Evolutionary conservation across 345 rosid species (phyloP).

Genomic region (Hibiscus trionum): DNA sequence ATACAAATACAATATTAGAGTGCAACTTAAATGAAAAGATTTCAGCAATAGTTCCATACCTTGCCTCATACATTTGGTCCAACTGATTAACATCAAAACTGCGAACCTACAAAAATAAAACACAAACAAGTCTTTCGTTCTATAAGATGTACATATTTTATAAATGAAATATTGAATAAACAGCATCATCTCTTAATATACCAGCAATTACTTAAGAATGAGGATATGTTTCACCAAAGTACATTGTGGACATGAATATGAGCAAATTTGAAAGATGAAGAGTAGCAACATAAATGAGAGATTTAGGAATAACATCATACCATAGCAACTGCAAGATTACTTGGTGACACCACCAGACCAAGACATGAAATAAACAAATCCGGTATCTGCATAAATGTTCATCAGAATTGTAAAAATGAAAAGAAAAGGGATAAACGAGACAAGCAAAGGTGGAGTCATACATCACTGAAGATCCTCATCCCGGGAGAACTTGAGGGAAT

Average conservation of each 20-base stretch:
- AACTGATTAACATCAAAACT: conserved; percentile 58
- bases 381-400: conserved; percentile 58
- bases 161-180: neutral
- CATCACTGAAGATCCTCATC: conserved; percentile 54
- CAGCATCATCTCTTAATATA: conserved; percentile 3
- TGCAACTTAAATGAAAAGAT: neutral
- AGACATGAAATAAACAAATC: conserved; percentile 66
- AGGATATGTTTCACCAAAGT: neutral
- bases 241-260: neutral
- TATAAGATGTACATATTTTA: neutral
- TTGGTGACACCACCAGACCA: conserved; percentile 77
- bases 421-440: conserved; percentile 2
- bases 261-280: conserved; percentile 5
- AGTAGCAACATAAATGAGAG: conserved; percentile 9
- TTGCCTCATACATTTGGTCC: conserved; percentile 83
- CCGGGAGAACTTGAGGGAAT: conserved; percentile 60
- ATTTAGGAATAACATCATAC: conserved; percentile 28
- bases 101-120: conserved; percentile 55
- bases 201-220: neutral
- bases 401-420: conserved; percentile 15
- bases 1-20: neutral
- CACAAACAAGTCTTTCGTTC: conserved; percentile 10
- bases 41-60: conserved; percentile 31
- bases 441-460: conserved; percentile 26
- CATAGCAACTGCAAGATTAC: conserved; percentile 75